phyloP scores from a whole-genome alignment of 2,329 filamentous ascomycete genomes.

The Penicillium paneum region DNA sequence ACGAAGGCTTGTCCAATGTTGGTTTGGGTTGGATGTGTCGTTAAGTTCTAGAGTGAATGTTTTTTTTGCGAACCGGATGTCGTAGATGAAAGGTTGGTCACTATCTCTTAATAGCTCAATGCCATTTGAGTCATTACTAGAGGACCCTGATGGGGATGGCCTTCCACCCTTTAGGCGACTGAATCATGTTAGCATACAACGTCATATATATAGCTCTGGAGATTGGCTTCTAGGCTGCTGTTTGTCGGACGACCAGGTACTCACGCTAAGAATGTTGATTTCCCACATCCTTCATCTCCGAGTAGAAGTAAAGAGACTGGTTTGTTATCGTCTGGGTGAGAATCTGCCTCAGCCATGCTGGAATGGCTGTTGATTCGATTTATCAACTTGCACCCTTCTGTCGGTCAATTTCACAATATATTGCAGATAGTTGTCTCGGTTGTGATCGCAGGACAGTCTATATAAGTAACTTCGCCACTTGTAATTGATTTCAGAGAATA shows the following conservation, averaged over 20 bases:
- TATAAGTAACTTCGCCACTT: background rate
- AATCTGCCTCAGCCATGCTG: constrained; percentile 9
- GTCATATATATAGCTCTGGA: background rate
- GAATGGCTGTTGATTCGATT: background rate
- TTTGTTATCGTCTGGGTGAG: constrained; percentile 6
- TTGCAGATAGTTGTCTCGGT: background rate
- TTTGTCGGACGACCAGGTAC: constrained; percentile 26
- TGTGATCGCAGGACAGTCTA: background rate
- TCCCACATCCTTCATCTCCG: constrained; percentile 59
- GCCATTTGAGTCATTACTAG: constrained; percentile 30
- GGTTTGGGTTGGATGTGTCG: constrained; percentile 56
- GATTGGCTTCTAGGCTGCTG: too few species aligned
- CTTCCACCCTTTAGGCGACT: constrained; percentile 23
- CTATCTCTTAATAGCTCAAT: constrained; percentile 50
- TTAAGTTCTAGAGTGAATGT: constrained; percentile 55
- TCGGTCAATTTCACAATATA: background rate
- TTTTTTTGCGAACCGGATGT: constrained; percentile 56
- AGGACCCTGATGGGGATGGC: constrained; percentile 8
- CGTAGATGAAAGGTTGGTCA: constrained; percentile 59
- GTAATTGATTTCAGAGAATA: background rate
- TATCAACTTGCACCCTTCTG: background rate
- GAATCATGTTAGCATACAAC: background rate
- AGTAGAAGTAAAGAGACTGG: constrained; percentile 51
- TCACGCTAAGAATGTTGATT: constrained; percentile 62
- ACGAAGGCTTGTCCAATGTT: constrained; percentile 52